Evolutionary conservation across 441 rosid genomes (phyloP).

Genomic region (Populus hybrid): DNA sequence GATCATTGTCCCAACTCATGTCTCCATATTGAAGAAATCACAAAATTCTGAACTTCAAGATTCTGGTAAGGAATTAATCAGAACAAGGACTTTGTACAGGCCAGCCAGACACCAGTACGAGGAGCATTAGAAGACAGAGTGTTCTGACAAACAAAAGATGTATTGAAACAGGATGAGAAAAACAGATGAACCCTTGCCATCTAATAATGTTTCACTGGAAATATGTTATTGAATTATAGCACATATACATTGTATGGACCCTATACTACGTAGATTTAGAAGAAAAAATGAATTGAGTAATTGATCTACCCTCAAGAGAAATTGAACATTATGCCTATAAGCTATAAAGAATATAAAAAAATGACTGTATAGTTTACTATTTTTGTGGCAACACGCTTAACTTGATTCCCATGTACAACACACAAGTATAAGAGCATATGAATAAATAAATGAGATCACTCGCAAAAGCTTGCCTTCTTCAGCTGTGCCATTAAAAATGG

Average conservation of each 20-base stretch:
- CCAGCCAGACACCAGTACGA: too few species aligned
- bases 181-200: neutral
- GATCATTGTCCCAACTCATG: too few species aligned
- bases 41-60: too few species aligned
- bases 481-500: neutral
- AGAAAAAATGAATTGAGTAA: slow-evolving; percentile 20
- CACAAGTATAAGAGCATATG: neutral
- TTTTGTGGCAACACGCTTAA: slow-evolving; percentile 9
- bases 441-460: neutral
- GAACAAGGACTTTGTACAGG: too few species aligned
- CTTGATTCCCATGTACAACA: slow-evolving; percentile 25
- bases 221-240: neutral
- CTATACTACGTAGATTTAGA: slow-evolving; percentile 10
- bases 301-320: too few species aligned
- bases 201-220: neutral
- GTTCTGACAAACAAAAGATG: neutral
- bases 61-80: too few species aligned
- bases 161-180: neutral
- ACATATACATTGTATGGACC: slow-evolving; percentile 10
- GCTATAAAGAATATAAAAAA: slow-evolving; percentile 26
- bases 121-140: too few species aligned
- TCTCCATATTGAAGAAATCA: too few species aligned
- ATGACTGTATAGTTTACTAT: slow-evolving; percentile 18
- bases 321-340: neutral
- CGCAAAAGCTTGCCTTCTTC: neutral